Percentiles rank a stretch among this genome's conserved stretches.
phyloP scores from a whole-genome alignment of 1,284 basidiomycete species.

The Ustilago tritici region DNA sequence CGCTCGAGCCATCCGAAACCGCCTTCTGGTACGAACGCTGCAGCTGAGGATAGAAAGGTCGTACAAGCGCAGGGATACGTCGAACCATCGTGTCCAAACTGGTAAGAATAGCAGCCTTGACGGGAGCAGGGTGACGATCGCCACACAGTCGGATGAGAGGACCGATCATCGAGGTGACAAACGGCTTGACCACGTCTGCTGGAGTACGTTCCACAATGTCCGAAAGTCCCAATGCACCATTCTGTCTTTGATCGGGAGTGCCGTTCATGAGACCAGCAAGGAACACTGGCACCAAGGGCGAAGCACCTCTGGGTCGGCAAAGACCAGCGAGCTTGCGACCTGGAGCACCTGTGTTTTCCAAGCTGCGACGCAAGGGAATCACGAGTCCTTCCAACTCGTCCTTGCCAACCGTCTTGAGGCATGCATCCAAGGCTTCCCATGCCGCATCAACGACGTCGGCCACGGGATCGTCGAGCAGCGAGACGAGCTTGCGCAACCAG shows the following conservation, averaged over 20 bases:
- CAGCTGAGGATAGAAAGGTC: slow-evolving; percentile 97
- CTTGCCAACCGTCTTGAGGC: slow-evolving; percentile 91
- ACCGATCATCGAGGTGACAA: slow-evolving; percentile 94
- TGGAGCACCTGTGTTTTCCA: slow-evolving; percentile 85
- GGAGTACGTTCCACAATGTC: slow-evolving; percentile 92
- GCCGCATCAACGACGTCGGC: slow-evolving; percentile 83
- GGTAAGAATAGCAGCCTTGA: slow-evolving; percentile 66
- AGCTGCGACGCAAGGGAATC: slow-evolving; percentile 82
- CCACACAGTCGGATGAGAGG: slow-evolving; percentile 79
- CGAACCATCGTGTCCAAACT: slow-evolving; percentile 64
- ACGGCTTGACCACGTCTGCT: slow-evolving; percentile 90
- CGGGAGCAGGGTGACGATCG: slow-evolving; percentile 66
- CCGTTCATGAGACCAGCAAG: slow-evolving; percentile 78
- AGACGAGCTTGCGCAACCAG: slow-evolving; percentile 93
- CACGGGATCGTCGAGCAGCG: slow-evolving; percentile 84
- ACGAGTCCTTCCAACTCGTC: slow-evolving; percentile 82
- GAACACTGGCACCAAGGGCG: slow-evolving; percentile 87
- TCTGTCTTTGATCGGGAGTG: slow-evolving; percentile 77
- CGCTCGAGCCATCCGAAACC: slow-evolving; percentile 82
- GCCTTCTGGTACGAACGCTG: slow-evolving; percentile 98
- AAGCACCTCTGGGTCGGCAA: slow-evolving; percentile 88
- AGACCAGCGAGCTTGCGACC: slow-evolving; percentile 87
- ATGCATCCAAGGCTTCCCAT: slow-evolving; percentile 84
- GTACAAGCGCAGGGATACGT: slow-evolving; percentile 86
- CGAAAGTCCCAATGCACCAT: slow-evolving; percentile 92